phyloP scores from a whole-genome alignment of 2,329 filamentous ascomycete genomes.

The Calonectria ilicicola region DNA sequence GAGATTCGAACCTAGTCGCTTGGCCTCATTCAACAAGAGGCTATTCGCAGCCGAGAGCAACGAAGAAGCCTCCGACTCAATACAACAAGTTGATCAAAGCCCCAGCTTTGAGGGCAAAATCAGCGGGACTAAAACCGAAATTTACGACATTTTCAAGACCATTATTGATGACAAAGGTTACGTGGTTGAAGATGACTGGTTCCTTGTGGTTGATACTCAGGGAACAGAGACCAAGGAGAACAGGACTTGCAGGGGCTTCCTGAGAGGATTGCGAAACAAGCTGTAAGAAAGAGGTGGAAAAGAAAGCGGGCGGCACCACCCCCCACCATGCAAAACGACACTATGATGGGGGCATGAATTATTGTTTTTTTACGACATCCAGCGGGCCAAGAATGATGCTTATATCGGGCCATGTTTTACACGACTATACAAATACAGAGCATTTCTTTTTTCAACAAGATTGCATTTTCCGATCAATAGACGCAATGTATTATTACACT shows the following conservation, averaged over 20 bases:
- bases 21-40: background rate
- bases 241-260: background rate
- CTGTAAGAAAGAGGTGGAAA: background rate
- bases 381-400: background rate
- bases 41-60: background rate
- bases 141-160: background rate
- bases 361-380: background rate
- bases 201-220: background rate
- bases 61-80: background rate
- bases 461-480: too few relatives aligned
- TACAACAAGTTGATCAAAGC: background rate
- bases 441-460: too few relatives aligned
- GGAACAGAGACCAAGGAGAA: background rate
- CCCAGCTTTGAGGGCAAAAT: background rate
- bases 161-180: background rate
- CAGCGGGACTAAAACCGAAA: background rate
- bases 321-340: background rate
- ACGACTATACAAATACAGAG: too few relatives aligned
- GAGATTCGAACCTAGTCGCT: background rate
- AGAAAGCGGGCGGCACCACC: background rate
- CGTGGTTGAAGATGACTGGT: constrained; percentile 1
- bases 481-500: too few relatives aligned
- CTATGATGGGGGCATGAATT: background rate
- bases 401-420: background rate
- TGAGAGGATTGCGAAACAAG: background rate